Percentiles rank a stretch among this genome's conserved stretches.
phyloP scores from a whole-genome alignment of 1,284 basidiomycete species.

The Athelia psychrophila region DNA sequence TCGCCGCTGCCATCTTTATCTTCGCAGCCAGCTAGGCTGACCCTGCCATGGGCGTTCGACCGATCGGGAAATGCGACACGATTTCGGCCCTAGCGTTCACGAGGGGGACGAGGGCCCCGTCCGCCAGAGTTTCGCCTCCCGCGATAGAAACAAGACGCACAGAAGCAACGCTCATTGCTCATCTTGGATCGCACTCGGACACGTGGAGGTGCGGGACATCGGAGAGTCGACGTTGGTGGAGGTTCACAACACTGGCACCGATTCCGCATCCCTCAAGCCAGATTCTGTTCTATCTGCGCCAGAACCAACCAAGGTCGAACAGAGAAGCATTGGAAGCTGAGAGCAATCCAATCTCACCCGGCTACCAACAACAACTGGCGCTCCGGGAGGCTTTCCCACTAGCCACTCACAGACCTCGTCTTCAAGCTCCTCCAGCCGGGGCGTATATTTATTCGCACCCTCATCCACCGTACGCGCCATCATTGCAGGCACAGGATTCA shows the following conservation, averaged over 20 bases:
- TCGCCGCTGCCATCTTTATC: not conserved
- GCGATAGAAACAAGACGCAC: conserved; percentile 56
- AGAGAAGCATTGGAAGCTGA: conserved; percentile 49
- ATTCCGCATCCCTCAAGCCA: conserved; percentile 23
- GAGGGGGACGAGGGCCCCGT: conserved; percentile 72
- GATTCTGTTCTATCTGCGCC: conserved; percentile 50
- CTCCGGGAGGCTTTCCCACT: not conserved
- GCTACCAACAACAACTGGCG: not conserved
- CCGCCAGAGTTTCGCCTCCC: conserved; percentile 58
- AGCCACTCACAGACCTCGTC: not conserved
- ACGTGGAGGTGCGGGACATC: conserved; percentile 78
- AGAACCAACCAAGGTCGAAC: conserved; percentile 40
- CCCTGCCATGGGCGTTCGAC: not conserved
- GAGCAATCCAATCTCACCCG: too few species aligned
- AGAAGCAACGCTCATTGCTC: conserved; percentile 80
- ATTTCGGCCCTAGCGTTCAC: conserved; percentile 86
- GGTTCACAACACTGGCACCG: conserved; percentile 53
- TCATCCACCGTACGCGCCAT: conserved; percentile 63
- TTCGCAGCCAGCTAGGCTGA: not conserved
- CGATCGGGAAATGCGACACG: conserved; percentile 74
- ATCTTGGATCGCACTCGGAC: conserved; percentile 70
- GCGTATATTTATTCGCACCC: conserved; percentile 39
- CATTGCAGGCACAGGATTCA: conserved; percentile 70
- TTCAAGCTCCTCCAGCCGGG: conserved; percentile 15
- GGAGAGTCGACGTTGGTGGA: conserved; percentile 69